Base-by-base conservation (phyloP, 1,139 yeast genomes). In the Nakaseomyces delphensis region DNA sequence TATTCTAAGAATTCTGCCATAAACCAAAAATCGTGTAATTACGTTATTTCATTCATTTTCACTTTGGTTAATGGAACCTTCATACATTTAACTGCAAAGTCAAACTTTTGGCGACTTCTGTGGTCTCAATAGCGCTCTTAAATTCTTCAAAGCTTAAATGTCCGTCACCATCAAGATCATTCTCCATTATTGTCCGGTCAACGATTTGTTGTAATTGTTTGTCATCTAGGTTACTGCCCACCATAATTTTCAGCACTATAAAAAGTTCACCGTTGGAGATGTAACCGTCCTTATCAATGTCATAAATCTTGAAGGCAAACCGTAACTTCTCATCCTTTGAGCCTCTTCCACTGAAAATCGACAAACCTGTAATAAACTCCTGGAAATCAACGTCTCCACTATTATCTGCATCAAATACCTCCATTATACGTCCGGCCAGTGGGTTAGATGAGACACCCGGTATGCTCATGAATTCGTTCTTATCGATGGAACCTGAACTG, bases 401-500 rank as follows among this genome's bases (percentile, higher is more conserved):
- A 7, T 87, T 87, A 58, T 93, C 96, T 47, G 78, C 82, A 60
- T 93, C 99, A 61, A 93, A 89, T 13, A 93, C 91, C 52, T 91
- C 96, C 75, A 93, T 84, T 48, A 93, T 76, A 47, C 99, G 71
- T 11, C 79, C 69, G 0, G 96, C 96, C 44, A 93, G 69, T 2
- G 98, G 98, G 57, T 93, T 93, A 31, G 82, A 74, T 6, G 87
- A 77, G 21, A 93, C 86, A 0, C 96, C 96, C 0, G 98, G 98
- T 39, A 93, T 89, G 2, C 89, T 77, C 56, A 89, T 70, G 57
- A 93, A 91, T 65, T 93, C 98, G 40, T 77, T 79, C 52, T 83
- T 83, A 48, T 91, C 97, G 37, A 93, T 84, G 16, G 95, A 80
- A 1, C 98, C 98, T 3, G 89, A 79, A 43, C 89, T 83, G 62